Percentiles rank a stretch among this genome's conserved stretches.
Evolutionary conservation across 768 basidiomycete genomes (phyloP).

Genomic region (Fomitopsis pulvina): DNA sequence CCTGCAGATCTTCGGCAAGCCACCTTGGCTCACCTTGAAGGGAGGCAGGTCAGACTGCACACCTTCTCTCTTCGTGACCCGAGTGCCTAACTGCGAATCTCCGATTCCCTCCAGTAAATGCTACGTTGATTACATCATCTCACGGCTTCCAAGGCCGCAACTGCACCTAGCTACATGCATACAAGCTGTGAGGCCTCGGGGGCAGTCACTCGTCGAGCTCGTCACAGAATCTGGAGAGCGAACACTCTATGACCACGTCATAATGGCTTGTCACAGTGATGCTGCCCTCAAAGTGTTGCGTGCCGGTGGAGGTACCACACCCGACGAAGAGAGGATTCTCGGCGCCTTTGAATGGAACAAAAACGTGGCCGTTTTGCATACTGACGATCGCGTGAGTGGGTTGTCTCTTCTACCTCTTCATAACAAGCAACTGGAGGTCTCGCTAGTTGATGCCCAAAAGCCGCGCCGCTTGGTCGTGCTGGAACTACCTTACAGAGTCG

Average conservation of each 20-base stretch:
- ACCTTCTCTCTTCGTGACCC: neutral
- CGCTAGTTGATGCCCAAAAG: constrained; percentile 60
- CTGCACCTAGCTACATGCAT: constrained; percentile 47
- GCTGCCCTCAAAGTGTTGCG: constrained; percentile 45
- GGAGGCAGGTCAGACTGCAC: constrained; percentile 65
- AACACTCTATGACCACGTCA: constrained; percentile 59
- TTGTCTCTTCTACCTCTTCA: neutral
- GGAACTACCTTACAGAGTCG: constrained; percentile 69
- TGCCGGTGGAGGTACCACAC: constrained; percentile 41
- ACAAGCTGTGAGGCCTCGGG: neutral
- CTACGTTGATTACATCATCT: constrained; percentile 63
- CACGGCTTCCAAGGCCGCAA: constrained; percentile 41
- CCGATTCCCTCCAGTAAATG: neutral
- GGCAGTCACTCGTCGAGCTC: constrained; percentile 30
- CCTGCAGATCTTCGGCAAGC: constrained; percentile 63
- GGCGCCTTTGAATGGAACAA: constrained; percentile 57
- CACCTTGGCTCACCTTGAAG: constrained; percentile 64
- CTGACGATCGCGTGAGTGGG: constrained; percentile 47
- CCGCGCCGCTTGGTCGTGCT: constrained; percentile 63
- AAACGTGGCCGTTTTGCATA: constrained; percentile 65
- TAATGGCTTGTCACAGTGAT: constrained; percentile 70
- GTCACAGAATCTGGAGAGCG: constrained; percentile 39
- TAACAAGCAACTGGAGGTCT: neutral
- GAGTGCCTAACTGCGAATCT: neutral
- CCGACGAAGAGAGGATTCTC: constrained; percentile 49